phyloP scores from a whole-genome alignment of 768 basidiomycete genomes.

The Basidioascus undulatus region DNA sequence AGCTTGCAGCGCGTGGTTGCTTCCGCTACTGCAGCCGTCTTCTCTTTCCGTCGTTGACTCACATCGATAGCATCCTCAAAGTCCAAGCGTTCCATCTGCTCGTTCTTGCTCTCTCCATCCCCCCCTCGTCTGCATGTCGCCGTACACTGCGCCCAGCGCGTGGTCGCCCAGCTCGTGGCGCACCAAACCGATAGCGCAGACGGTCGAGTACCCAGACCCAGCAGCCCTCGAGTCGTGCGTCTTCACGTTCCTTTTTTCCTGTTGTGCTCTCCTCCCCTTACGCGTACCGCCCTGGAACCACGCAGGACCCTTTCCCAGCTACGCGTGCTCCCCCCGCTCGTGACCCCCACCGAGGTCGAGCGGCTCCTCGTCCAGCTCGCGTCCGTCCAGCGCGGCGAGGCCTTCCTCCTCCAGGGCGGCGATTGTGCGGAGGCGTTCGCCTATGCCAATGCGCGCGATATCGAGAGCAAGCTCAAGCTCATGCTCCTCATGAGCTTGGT shows the following conservation, averaged over 20 bases:
- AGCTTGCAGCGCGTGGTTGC: too few species aligned
- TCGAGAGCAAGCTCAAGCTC: conserved; percentile 64
- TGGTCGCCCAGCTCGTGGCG: conserved; percentile 71
- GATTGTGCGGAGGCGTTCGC: conserved; percentile 33
- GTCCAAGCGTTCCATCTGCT: too few species aligned
- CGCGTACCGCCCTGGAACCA: conserved; percentile 45
- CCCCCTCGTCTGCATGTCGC: too few species aligned
- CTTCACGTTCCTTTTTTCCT: conserved; percentile 3
- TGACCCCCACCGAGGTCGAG: conserved; percentile 82
- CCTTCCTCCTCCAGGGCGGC: conserved; percentile 86
- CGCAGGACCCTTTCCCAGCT: conserved; percentile 40
- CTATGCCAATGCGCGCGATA: conserved; percentile 32
- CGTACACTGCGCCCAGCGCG: too few species aligned
- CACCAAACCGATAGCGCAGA: conserved; percentile 50
- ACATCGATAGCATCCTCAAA: too few species aligned
- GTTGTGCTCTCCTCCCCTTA: conserved; percentile 4
- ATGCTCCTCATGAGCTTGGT: conserved; percentile 90
- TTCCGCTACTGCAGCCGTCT: too few species aligned
- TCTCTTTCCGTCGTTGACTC: too few species aligned
- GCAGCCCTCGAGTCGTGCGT: not conserved
- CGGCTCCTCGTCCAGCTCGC: conserved; percentile 54
- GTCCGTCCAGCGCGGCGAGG: conserved; percentile 60
- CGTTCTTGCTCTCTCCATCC: too few species aligned
- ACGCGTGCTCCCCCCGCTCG: conserved; percentile 89
- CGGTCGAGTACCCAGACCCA: conserved; percentile 15